phyloP scores from a whole-genome alignment of 805 yeast species.

The Ogataea henricii region DNA sequence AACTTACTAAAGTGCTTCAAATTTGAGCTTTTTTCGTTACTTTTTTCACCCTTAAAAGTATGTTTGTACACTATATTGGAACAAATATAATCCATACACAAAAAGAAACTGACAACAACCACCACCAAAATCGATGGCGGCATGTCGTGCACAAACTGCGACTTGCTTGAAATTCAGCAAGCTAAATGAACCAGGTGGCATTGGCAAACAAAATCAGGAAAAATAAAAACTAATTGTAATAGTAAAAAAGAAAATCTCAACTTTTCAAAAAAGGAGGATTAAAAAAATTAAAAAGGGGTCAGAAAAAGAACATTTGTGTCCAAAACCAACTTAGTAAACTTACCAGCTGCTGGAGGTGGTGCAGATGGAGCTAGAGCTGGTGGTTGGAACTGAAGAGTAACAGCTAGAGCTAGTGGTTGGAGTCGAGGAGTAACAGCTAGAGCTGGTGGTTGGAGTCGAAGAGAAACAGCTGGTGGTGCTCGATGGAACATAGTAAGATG shows the following conservation, averaged over 20 bases:
- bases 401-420: slow-evolving; percentile 5
- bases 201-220: neutral
- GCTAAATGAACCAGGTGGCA: too few relatives aligned
- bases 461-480: neutral
- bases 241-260: neutral
- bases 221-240: too few relatives aligned
- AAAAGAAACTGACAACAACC: neutral
- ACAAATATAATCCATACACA: neutral
- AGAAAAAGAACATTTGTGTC: neutral
- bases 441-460: neutral
- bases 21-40: too few relatives aligned
- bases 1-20: too few relatives aligned
- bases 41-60: too few relatives aligned
- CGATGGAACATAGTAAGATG: neutral
- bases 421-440: neutral
- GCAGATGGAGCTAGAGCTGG: neutral
- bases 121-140: neutral
- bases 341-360: too few relatives aligned
- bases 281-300: neutral
- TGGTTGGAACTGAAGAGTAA: neutral
- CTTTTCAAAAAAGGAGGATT: neutral
- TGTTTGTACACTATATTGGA: neutral
- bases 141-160: too few relatives aligned
- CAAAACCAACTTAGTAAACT: too few relatives aligned
- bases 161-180: neutral